phyloP scores from a whole-genome alignment of 2,329 filamentous ascomycete species.

The Phyllachora maydis region DNA sequence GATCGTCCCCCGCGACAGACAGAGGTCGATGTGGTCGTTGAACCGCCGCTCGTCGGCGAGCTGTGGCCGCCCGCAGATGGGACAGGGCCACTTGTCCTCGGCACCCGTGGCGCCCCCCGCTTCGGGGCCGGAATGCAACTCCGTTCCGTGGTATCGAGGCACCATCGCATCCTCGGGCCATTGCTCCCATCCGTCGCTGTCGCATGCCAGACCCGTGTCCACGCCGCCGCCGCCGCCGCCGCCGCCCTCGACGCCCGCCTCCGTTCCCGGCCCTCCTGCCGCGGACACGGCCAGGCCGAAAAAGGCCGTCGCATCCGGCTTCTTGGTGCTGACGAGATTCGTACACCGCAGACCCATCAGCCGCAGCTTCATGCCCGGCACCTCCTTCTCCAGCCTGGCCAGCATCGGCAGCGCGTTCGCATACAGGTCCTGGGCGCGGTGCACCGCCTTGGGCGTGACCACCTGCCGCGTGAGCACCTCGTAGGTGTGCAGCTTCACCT shows the following conservation, averaged over 20 bases:
- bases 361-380: conserved; percentile 57
- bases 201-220: conserved; percentile 9
- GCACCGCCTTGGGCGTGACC: conserved; percentile 51
- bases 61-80: conserved; percentile 67
- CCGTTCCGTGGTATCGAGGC: conserved; percentile 26
- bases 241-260: conserved; percentile 5
- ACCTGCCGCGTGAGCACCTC: conserved; percentile 76
- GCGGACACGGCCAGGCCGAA: conserved; percentile 46
- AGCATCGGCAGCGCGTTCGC: conserved; percentile 66
- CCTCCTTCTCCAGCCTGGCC: conserved; percentile 63
- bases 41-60: conserved; percentile 53
- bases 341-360: conserved; percentile 83
- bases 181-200: conserved; percentile 38
- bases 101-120: conserved; percentile 12
- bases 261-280: conserved; percentile 7
- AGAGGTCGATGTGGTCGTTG: conserved; percentile 85
- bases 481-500: conserved; percentile 86
- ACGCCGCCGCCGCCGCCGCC: conserved; percentile 3
- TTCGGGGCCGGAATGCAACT: conserved; percentile 27
- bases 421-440: conserved; percentile 63
- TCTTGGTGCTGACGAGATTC: conserved; percentile 70
- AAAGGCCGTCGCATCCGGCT: conserved; percentile 54
- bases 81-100: conserved; percentile 58
- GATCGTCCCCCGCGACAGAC: conserved; percentile 71
- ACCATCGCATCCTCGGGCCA: conserved; percentile 45